Evolutionary conservation across 345 rosid genomes (phyloP).

Genomic region (Aquilaria sinensis): DNA sequence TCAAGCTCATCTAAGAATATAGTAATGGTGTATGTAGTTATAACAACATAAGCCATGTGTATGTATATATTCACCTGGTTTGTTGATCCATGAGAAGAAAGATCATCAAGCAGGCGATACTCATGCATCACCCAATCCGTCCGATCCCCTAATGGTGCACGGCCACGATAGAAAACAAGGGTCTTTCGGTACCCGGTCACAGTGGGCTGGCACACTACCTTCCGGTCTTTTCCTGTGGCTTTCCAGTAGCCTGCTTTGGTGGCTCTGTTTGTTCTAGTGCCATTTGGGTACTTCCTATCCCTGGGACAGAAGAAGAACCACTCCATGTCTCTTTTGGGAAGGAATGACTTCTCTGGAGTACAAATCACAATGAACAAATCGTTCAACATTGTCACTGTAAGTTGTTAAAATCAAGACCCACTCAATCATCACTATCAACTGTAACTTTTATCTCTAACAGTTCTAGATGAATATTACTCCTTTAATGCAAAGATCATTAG

Average conservation of each 20-base stretch:
- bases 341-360: conserved; percentile 66
- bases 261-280: conserved; percentile 76
- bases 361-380: neutral
- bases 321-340: conserved; percentile 73
- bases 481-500: too few species aligned
- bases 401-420: too few species aligned
- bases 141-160: conserved; percentile 75
- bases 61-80: conserved; percentile 33
- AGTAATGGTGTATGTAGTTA: too few species aligned
- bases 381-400: too few species aligned
- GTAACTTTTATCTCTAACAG: neutral
- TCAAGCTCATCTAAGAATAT: too few species aligned
- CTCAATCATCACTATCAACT: neutral
- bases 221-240: conserved; percentile 86
- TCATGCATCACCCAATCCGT: conserved; percentile 88
- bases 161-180: conserved; percentile 70
- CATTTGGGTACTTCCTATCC: conserved; percentile 81
- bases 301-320: conserved; percentile 95
- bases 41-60: too few species aligned
- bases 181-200: conserved; percentile 64
- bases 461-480: too few species aligned
- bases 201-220: conserved; percentile 51
- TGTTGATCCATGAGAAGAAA: conserved; percentile 40
- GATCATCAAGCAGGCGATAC: conserved; percentile 63
- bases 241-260: conserved; percentile 93